Conservation (phyloP, 768 basidiomycete species). For the Termitomyces sp. region DNA sequence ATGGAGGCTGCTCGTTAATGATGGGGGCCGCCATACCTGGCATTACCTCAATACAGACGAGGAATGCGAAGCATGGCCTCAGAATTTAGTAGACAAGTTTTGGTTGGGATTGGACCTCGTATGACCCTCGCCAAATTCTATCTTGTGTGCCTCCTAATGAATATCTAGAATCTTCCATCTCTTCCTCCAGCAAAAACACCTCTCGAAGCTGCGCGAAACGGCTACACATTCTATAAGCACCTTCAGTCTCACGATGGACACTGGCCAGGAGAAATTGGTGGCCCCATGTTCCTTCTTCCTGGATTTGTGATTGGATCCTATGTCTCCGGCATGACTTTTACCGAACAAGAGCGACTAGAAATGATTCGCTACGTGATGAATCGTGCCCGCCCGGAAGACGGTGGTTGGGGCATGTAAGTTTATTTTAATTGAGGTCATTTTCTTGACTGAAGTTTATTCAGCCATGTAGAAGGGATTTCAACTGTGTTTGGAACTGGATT, state of each 20-base stretch:
- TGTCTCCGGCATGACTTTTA: constrained; percentile 78
- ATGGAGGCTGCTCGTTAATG: constrained; percentile 75
- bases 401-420: constrained; percentile 95
- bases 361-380: constrained; percentile 92
- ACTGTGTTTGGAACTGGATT: constrained; percentile 93
- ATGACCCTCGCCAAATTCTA: constrained; percentile 22
- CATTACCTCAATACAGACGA: constrained; percentile 70
- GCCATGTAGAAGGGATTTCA: constrained; percentile 90
- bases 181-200: constrained; percentile 64
- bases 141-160: neutral
- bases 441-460: constrained; percentile 26
- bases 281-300: constrained; percentile 81
- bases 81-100: constrained; percentile 79
- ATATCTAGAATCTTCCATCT: constrained; percentile 54
- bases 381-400: constrained; percentile 72
- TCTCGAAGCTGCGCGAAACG: constrained; percentile 80
- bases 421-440: neutral
- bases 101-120: constrained; percentile 83
- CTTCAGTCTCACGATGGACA: constrained; percentile 91
- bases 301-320: constrained; percentile 97
- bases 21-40: constrained; percentile 85
- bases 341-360: constrained; percentile 77
- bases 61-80: constrained; percentile 65
- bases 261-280: constrained; percentile 93
- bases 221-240: constrained; percentile 84